Evolutionary conservation across 352 stramenopile genomes (phyloP), one percentile per base, ranked within the genome.

Genomic region (Phytophthora syringae): DNA sequence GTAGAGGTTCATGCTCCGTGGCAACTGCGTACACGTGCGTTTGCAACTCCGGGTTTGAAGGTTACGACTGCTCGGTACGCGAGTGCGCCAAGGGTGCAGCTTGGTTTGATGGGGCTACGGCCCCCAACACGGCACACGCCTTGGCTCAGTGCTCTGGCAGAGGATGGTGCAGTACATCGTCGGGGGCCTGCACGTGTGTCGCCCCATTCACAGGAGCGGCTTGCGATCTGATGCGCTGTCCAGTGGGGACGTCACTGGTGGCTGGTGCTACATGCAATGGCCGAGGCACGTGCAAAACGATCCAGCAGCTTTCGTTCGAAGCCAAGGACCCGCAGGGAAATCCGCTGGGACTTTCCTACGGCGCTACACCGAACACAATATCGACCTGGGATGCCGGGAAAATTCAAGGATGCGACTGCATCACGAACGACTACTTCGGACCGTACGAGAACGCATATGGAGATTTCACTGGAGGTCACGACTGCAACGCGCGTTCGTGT

Each of bases 401-500:
- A 45, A 90, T 90, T 47, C 91, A 97, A 55, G 89, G 88, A 34
- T 98, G 93, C 60, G 72, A 84, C 45, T 93, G 84, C 53, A 56
- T 64, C 15, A 75, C 74, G 15, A 76, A 87, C 39, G 76, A 80
- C 53, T 93, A 90, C 72, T 79, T 90, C 63, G 84, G 84, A 0
- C 79, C 81, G 20, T 93, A 88, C 71, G 64, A 82, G 2, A 76
- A 74, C 2, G 80, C 79, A 3, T 74, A 79, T 15, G 77, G 82
- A 13, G 81, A 88, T 40, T 81, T 86, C 51, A 72, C 58, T 7
- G 71, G 64, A 3, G 70, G 74, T 22, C 88, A 85, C 50, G 74
- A 88, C 43, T 98, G 96, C 79, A 82, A 76, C 15, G 57, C 81
- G 34, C 75, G 82, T 18, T 94, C 92, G 57, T 99, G 95, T 62